Evolutionary conservation across 805 yeast species (phyloP).

Genomic region (Ogataea pignaliae): DNA sequence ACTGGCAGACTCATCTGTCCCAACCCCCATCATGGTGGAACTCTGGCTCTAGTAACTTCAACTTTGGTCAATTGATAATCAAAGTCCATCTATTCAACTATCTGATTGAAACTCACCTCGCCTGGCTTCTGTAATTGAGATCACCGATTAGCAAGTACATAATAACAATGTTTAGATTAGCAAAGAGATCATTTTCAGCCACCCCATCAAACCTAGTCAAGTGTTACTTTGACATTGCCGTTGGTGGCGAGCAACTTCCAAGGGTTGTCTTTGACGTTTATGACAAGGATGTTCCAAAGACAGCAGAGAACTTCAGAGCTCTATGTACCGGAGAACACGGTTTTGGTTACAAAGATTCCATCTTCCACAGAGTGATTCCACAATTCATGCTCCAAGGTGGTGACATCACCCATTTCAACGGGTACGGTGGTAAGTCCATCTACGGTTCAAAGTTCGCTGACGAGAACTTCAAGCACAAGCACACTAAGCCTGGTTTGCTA

Average conservation of each 20-base stretch:
- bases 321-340: slow-evolving; percentile 89
- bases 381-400: slow-evolving; percentile 96
- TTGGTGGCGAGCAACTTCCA: slow-evolving; percentile 47
- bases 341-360: slow-evolving; percentile 76
- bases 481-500: slow-evolving; percentile 72
- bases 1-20: too few relatives aligned
- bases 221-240: slow-evolving; percentile 54
- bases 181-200: slow-evolving; percentile 48
- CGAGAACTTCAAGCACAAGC: slow-evolving; percentile 71
- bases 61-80: too few relatives aligned
- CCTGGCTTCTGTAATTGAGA: too few relatives aligned
- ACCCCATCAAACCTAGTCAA: slow-evolving; percentile 42
- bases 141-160: too few relatives aligned
- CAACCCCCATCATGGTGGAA: too few relatives aligned
- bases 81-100: too few relatives aligned
- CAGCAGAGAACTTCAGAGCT: slow-evolving; percentile 94
- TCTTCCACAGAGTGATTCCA: slow-evolving; percentile 95
- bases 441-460: slow-evolving; percentile 76
- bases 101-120: too few relatives aligned
- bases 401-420: slow-evolving; percentile 78
- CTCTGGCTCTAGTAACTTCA: too few relatives aligned
- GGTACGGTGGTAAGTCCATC: slow-evolving; percentile 88
- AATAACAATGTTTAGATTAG: slow-evolving; percentile 17
- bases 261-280: slow-evolving; percentile 79
- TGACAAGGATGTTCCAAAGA: slow-evolving; percentile 91